Evolutionary conservation across 768 basidiomycete genomes (phyloP), one percentile per base, ranked within the genome.

Genomic region (Phylloporus sp.): DNA sequence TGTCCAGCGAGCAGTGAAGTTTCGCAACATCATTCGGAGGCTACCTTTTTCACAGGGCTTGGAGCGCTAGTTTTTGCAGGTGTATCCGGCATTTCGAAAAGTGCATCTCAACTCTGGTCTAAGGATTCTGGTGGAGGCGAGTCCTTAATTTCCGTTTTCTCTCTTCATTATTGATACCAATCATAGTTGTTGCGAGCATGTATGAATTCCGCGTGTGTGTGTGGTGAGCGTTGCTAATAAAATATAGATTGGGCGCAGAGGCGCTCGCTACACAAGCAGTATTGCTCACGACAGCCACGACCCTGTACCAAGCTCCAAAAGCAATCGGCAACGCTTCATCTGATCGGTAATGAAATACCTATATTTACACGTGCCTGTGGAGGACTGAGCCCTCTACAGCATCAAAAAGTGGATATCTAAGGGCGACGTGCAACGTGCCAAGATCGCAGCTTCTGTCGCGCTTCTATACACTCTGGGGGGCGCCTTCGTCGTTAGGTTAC

Each of bases 31-130:
- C 31, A 38, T 38, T 43, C 47, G n/a, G 18, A 47, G 4, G 8
- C 15, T 31, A 22, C 45, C 1, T 52, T 64, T 42, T 55, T 61
- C 36, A 36, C 55, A 4, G 65, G 52, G 28, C 20, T 67, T 15
- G 53, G 55, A 15, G 23, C 43, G 22, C 40, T 67, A 3, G 31
- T 61, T 2, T 42, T 51, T 24, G 51, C 62, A 8, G 65, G 65
- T 15, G 7, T 56, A 28, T 53, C 54, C 3, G 59, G 65, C 2
- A 36, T 67, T 53, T 47, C 13, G 2, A 59, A 66, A 52, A 65
- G 42, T n/a, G 65, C 59, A 20, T 59, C 64, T 24, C 59, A 67
- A 35, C 50, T 67, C 16, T 65, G 64, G 59, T 64, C 62, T n/a
- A 67, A 65, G 44, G 65, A 65, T 42, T 55, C 65, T 16, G 58